phyloP scores from a whole-genome alignment of 305 asterid species.

The Fraxinus greggii region DNA sequence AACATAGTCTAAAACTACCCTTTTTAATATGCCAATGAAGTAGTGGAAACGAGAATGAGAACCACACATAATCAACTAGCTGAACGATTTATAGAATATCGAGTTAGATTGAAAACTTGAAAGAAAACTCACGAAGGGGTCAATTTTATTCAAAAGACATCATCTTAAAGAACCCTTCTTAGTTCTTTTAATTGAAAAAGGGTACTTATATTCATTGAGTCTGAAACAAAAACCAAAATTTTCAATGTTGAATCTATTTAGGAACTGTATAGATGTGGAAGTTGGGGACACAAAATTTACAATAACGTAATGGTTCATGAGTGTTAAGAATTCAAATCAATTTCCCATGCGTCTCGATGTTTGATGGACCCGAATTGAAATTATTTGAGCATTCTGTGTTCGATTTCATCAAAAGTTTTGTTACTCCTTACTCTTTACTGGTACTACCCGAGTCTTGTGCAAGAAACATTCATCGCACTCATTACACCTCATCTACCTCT shows the following conservation, averaged over 20 bases:
- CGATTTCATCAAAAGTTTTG: neutral
- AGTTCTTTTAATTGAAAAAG: too few species aligned
- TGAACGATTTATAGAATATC: too few species aligned
- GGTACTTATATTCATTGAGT: too few species aligned
- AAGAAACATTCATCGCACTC: neutral
- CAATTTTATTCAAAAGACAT: neutral
- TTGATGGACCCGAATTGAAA: neutral
- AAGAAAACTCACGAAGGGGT: neutral
- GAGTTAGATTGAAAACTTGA: neutral
- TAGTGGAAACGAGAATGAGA: neutral
- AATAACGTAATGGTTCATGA: too few species aligned
- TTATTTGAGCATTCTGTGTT: neutral
- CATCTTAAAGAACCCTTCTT: neutral
- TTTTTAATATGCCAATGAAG: neutral
- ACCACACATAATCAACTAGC: neutral
- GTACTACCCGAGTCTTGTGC: neutral
- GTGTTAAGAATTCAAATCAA: neutral
- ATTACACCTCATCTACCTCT: neutral
- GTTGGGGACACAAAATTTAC: too few species aligned
- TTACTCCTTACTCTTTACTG: neutral
- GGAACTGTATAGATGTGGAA: too few species aligned
- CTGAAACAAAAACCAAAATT: too few species aligned
- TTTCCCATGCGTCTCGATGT: too few species aligned
- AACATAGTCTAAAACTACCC: neutral
- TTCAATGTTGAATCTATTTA: too few species aligned